A percentile compares a stretch with the other conserved stretches of the same genome.
These are phyloP conservation scores for Beauveria australis DNA, from an alignment of 2,329 filamentous ascomycete genomes.

Conservation along the genomic window DNA sequence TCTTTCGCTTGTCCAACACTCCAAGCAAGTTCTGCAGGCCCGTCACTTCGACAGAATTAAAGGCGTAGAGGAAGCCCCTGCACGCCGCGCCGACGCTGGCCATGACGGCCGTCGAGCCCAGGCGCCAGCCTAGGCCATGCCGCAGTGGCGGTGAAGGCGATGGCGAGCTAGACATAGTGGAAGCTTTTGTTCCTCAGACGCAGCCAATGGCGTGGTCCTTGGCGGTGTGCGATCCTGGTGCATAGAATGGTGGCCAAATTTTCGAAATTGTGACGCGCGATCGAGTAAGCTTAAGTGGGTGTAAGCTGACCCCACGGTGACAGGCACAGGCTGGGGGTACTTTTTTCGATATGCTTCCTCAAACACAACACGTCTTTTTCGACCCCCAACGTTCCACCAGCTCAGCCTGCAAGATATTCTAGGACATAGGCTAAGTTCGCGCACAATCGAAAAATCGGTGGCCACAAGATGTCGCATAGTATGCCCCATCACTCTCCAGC, in stretches of 20 bases:
- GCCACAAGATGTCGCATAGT: conserved; percentile 33
- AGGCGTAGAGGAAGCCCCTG: conserved; percentile 63
- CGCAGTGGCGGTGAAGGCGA: conserved; percentile 22
- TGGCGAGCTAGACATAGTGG: conserved; percentile 15
- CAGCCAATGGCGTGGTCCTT: conserved; percentile 8
- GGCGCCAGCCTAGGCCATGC: conserved; percentile 61
- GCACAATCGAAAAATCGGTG: background rate
- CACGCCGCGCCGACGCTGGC: conserved; percentile 63
- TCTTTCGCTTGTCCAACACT: conserved; percentile 63
- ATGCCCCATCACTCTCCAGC: conserved; percentile 16
- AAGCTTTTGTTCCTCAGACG: background rate
- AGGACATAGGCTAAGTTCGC: too few species aligned
- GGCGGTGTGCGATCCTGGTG: background rate
- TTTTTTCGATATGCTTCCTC: background rate
- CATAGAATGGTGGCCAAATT: background rate
- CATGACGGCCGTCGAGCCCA: conserved; percentile 67
- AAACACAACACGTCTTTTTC: background rate
- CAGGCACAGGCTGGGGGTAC: background rate
- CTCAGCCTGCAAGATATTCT: too few species aligned
- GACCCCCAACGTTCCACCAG: background rate
- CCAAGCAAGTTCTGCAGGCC: conserved; percentile 70
- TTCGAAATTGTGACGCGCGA: background rate
- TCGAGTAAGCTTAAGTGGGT: background rate
- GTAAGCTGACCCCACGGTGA: background rate
- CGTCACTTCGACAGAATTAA: conserved; percentile 68